phyloP scores from a whole-genome alignment of 345 rosid genomes.

The Gossypium sturtianum region DNA sequence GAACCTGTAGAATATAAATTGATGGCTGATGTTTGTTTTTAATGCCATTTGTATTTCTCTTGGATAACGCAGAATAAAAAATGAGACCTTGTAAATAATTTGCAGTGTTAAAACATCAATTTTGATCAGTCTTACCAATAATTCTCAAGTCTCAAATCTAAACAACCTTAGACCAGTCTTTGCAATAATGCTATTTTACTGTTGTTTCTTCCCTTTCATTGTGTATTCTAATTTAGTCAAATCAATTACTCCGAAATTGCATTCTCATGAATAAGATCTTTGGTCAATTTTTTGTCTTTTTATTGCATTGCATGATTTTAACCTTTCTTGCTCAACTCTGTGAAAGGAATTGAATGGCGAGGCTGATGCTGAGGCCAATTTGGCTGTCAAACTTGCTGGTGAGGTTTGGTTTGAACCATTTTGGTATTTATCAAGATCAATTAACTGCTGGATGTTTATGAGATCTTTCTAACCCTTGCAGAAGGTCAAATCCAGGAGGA shows the following conservation, averaged over 20 bases:
- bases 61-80: not conserved
- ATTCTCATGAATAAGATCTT: not conserved
- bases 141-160: not conserved
- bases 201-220: not conserved
- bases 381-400: slow-evolving; percentile 64
- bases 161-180: not conserved
- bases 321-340: slow-evolving; percentile 13
- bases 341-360: slow-evolving; percentile 53
- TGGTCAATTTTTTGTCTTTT: not conserved
- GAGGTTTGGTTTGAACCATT: slow-evolving; percentile 26
- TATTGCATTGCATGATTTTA: slow-evolving; percentile 6
- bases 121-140: not conserved
- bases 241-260: not conserved
- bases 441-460: slow-evolving; percentile 2
- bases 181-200: not conserved
- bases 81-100: not conserved
- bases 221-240: not conserved
- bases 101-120: not conserved
- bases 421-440: not conserved
- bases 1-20: not conserved
- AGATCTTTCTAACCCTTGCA: slow-evolving; percentile 22
- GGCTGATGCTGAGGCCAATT: slow-evolving; percentile 85
- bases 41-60: not conserved
- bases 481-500: slow-evolving; percentile 61
- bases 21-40: not conserved